phyloP scores from a whole-genome alignment of 208 protist species.

The Trypanosoma brucei region DNA sequence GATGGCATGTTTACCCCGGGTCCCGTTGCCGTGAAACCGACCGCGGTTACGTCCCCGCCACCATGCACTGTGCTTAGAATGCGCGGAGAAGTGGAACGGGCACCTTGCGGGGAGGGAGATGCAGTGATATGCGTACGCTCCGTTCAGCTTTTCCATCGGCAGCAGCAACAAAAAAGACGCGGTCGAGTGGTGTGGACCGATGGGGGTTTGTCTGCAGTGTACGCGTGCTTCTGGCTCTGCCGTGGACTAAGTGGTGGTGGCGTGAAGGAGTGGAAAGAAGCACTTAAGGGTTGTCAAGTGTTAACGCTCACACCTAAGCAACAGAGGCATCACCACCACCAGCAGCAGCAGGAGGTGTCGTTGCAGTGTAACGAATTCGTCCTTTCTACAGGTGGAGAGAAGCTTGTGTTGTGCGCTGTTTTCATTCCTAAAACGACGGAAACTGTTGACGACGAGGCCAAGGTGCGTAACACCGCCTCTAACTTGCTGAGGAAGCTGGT shows the following conservation, averaged over 20 bases:
- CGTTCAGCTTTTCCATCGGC: not conserved
- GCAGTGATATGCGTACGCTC: not conserved
- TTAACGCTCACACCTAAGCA: not conserved
- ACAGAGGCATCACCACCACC: not conserved
- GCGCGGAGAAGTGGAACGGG: not conserved
- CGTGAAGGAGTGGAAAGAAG: slow-evolving; percentile 1
- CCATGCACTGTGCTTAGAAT: not conserved
- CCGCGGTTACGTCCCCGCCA: not conserved
- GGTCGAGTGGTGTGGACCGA: not conserved
- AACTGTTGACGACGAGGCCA: not conserved
- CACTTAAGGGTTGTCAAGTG: slow-evolving; percentile 1
- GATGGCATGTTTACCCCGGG: not conserved
- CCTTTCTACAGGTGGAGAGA: not conserved
- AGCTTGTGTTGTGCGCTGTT: slow-evolving; percentile 1
- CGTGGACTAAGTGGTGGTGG: not conserved
- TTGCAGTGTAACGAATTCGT: slow-evolving; percentile 12
- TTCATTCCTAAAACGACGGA: slow-evolving; percentile 3
- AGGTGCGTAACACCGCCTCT: not conserved
- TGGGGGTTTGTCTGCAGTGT: not conserved
- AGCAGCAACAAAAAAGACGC: not conserved
- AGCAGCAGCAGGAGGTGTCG: not conserved
- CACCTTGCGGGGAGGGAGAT: not conserved
- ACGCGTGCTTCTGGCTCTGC: slow-evolving; percentile 9
- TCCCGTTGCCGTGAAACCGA: not conserved
- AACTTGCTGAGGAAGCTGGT: not conserved